phyloP scores from a whole-genome alignment of 441 rosid genomes.

The Jatropha multifida region DNA sequence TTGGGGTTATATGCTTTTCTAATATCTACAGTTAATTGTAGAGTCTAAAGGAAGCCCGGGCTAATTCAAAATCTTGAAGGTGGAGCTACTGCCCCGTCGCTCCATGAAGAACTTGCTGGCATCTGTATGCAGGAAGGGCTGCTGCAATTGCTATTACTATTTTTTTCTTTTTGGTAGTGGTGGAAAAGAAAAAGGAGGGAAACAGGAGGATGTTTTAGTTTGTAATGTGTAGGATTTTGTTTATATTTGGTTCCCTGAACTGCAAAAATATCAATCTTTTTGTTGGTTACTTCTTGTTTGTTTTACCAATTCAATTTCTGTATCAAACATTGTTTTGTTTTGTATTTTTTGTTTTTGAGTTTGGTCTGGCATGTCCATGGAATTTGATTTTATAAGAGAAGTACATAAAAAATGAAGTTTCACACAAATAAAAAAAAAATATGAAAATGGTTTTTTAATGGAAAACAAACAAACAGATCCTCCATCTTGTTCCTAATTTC shows the following conservation, averaged over 20 bases:
- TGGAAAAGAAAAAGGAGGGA: not conserved
- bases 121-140: not conserved
- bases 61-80: slow-evolving; percentile 44
- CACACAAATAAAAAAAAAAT: no score
- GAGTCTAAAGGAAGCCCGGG: slow-evolving; percentile 60
- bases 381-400: no score
- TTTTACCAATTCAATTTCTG: no score
- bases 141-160: slow-evolving; percentile 12
- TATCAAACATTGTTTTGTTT: no score
- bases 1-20: not conserved
- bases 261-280: not conserved
- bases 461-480: no score
- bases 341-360: no score
- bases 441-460: no score
- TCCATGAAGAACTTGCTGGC: not conserved
- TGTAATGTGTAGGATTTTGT: slow-evolving; percentile 4
- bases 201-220: not conserved
- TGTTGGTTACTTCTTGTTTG: not conserved
- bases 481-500: no score
- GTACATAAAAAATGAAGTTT: no score
- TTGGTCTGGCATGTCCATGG: no score
- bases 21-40: slow-evolving; percentile 27
- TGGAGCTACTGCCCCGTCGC: not conserved
- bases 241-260: not conserved
- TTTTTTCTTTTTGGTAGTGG: not conserved